Evolutionary conservation across 176 grass and related monocot species (phyloP).

Genomic region (Olyra latifolia): DNA sequence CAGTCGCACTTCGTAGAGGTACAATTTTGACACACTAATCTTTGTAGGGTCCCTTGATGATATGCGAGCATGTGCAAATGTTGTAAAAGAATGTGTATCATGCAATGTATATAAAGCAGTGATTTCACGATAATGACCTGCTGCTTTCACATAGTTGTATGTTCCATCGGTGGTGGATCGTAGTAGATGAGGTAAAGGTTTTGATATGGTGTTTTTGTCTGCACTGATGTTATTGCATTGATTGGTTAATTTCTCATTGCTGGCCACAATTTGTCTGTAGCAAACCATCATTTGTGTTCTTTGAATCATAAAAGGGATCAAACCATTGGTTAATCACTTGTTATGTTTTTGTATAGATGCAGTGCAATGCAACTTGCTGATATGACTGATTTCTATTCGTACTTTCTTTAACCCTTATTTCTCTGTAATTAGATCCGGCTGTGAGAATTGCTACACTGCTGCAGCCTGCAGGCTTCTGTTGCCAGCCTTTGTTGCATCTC

Average conservation of each 20-base stretch:
- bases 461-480: background rate
- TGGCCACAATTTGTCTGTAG: background rate
- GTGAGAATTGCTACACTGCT: background rate
- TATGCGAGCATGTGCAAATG: background rate
- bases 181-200: background rate
- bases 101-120: slow-evolving; percentile 20
- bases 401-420: background rate
- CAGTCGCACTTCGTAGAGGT: background rate
- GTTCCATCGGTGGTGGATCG: background rate
- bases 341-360: background rate
- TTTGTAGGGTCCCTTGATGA: slow-evolving; percentile 2
- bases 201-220: background rate
- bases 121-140: background rate
- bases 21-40: slow-evolving; percentile 38
- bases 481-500: background rate
- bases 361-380: background rate
- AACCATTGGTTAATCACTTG: background rate
- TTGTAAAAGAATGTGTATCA: slow-evolving; percentile 25
- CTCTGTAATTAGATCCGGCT: background rate
- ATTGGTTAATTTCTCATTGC: background rate
- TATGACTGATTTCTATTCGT: background rate
- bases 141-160: background rate
- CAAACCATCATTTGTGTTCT: background rate
- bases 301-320: background rate
- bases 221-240: background rate